Conservation (phyloP, 805 yeast genomes). For the Blastobotrys americana region DNA sequence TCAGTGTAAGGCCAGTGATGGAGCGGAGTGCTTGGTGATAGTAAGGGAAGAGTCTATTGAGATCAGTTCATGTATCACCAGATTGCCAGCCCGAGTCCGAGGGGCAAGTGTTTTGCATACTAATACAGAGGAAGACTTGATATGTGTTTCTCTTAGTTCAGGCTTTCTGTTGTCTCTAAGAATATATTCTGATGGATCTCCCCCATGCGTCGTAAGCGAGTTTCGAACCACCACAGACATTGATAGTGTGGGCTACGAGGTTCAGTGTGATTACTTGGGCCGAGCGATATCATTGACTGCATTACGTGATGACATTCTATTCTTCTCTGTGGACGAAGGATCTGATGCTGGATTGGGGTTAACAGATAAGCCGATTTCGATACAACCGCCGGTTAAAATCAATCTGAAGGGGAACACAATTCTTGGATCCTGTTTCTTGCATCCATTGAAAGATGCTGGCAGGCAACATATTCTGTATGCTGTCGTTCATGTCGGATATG, state of each 20-base stretch:
- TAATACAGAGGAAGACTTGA: slow-evolving; percentile 9
- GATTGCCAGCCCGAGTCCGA: neutral
- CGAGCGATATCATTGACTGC: slow-evolving; percentile 1
- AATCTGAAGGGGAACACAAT: neutral
- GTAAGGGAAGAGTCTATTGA: slow-evolving; percentile 6
- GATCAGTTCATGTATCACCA: neutral
- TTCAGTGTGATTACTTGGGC: slow-evolving; percentile 2
- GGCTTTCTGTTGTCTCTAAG: slow-evolving; percentile 11
- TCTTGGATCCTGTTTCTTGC: slow-evolving; percentile 8
- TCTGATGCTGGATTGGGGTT: neutral
- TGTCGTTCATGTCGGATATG: slow-evolving; percentile 1
- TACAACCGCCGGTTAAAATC: neutral
- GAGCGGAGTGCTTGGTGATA: slow-evolving; percentile 4
- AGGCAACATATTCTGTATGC: slow-evolving; percentile 5
- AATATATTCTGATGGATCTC: slow-evolving; percentile 10
- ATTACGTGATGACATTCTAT: neutral
- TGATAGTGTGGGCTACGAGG: neutral
- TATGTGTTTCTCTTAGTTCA: slow-evolving; percentile 6
- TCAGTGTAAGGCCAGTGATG: slow-evolving; percentile 5
- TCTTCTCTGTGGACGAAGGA: neutral
- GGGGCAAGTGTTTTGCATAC: slow-evolving; percentile 1
- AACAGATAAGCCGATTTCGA: neutral
- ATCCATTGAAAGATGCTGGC: slow-evolving; percentile 3
- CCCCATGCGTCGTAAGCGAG: slow-evolving; percentile 10
- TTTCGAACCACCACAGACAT: neutral